Base-by-base conservation (phyloP, 306 rosid genomes). In the Trifolium repens region DNA sequence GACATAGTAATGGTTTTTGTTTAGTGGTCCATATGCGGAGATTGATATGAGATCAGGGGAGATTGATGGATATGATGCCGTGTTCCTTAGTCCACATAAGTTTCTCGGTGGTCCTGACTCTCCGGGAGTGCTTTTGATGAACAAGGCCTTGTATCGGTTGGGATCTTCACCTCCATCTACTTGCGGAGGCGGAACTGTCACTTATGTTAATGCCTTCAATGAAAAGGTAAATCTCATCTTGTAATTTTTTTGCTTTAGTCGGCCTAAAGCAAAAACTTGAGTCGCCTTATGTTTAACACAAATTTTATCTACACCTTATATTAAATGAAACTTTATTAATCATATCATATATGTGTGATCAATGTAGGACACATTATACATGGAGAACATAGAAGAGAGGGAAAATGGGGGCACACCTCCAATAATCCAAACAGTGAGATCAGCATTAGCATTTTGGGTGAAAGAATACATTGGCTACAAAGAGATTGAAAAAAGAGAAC, bases 371-470 rank as follows among this genome's bases (percentile, higher is more conserved):
- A 94, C 98, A 30, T 19, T 91, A 13, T 94, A 94, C 50, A 64
- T 37, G 66, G 90, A 91, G 65, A 72, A 74, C 85, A 87, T 91
- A 70, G 94, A 94, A 72, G 97, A 88, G 63, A 87, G 96, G 84
- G 98, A 94, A 79, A 90, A 74, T 73, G 90, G 93, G 9, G 97
- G 98, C 7, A 94, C 98, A 1, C 97, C 98, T 66, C 98, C 89
- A 57, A 91, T 94, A 75, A 88, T 88, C 53, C 97, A 89, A 43
- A 90, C 86, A 73, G 84, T 91, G 7, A 82, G 96, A 76, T 94
- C 96, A 72, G 93, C 97, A 7, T 86, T 94, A 83, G 91, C 97
- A 17, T 94, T 90, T 77, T 86, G 96, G 97, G 88, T 94, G 49
- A 94, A 94, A 75, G 91, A 88, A 27, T 88, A 86, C 76, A 86